Evolutionary conservation across 2,329 filamentous ascomycete genomes (phyloP), one percentile per base, ranked within the genome.

Genomic region (Beauveria sp.): DNA sequence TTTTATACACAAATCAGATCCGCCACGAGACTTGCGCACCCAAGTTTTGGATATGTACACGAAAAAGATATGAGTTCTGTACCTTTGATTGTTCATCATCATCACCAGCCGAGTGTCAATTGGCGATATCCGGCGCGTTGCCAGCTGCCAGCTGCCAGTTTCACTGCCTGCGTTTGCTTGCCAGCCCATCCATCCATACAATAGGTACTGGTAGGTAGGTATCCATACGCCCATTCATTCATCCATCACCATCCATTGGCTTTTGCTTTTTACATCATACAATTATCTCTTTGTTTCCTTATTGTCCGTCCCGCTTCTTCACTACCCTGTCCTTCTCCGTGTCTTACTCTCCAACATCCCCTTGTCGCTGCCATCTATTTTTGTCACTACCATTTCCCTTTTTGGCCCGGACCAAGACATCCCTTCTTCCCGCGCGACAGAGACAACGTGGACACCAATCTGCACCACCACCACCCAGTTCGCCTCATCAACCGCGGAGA

Each of bases 341-440:
- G 58, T 53, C 50, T 60, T 28, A 60, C 58, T 59, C 49, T 43
- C 47, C 46, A 58, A 51, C 56, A 30, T 40, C 55, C 43, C 55
- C 55, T 34, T 58, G 46, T 24, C 47, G 14, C 28, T 24, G 14
- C 26, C 28, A 18, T 60, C 58, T 60, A 60, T 60, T 60, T 60
- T 60, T 47, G 26, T 54, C 58, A 59, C 38, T 22, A 50, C 40
- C 40, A 43, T 43, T 46, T 46, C 50, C 58, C 42, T 28, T 59
- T 59, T 49, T 34, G 47, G 47, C 49, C 14, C 30, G 18, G 20
- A 45, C 40, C 24, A 30, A 42, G 40, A 43, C 30, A 24, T 18
- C 40, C 38, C 52, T 22, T 16, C 7, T 30, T 52, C 53, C 24
- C 16, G 40, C 53, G 53, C 53, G 18, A 30, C 12, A 22, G 10